Conservation (phyloP, 192 early-diverging fungal genomes). For the Geosiphon pyriformis region DNA sequence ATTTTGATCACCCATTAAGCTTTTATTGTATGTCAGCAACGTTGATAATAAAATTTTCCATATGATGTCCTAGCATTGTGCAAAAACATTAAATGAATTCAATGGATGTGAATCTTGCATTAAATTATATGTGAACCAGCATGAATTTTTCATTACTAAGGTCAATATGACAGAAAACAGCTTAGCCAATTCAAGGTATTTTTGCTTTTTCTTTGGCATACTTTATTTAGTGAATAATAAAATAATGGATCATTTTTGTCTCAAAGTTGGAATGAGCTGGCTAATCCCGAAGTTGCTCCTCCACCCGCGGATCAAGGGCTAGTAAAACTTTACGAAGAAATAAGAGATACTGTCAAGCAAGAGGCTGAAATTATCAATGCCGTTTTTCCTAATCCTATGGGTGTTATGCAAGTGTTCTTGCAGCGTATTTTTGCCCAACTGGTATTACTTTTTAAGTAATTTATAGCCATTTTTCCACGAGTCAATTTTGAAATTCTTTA, state of each 20-base stretch:
- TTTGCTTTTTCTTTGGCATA: not conserved
- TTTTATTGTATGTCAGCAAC: not conserved
- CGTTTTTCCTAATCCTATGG: slow-evolving; percentile 87
- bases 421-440: slow-evolving; percentile 96
- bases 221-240: too few relatives aligned
- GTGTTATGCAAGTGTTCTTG: slow-evolving; percentile 89
- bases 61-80: slow-evolving; percentile 60
- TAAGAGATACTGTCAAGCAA: slow-evolving; percentile 70
- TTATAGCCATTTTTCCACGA: slow-evolving; percentile 1
- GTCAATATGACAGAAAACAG: slow-evolving; percentile 60
- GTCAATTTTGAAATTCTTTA: too few relatives aligned
- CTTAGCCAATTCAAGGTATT: slow-evolving; percentile 19
- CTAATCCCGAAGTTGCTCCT: slow-evolving; percentile 47
- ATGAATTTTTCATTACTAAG: slow-evolving; percentile 89
- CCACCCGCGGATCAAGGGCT: slow-evolving; percentile 66
- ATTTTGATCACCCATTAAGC: not conserved
- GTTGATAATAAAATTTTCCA: slow-evolving; percentile 1
- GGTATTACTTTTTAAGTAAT: slow-evolving; percentile 37
- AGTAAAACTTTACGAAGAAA: slow-evolving; percentile 76
- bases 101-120: slow-evolving; percentile 94
- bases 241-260: too few relatives aligned
- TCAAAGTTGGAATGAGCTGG: slow-evolving; percentile 39
- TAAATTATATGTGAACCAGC: slow-evolving; percentile 94
- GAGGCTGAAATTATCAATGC: slow-evolving; percentile 91
- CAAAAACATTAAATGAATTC: slow-evolving; percentile 84